Base-by-base conservation (phyloP, 257 asterid genomes). In the Fraxinus anomala region DNA sequence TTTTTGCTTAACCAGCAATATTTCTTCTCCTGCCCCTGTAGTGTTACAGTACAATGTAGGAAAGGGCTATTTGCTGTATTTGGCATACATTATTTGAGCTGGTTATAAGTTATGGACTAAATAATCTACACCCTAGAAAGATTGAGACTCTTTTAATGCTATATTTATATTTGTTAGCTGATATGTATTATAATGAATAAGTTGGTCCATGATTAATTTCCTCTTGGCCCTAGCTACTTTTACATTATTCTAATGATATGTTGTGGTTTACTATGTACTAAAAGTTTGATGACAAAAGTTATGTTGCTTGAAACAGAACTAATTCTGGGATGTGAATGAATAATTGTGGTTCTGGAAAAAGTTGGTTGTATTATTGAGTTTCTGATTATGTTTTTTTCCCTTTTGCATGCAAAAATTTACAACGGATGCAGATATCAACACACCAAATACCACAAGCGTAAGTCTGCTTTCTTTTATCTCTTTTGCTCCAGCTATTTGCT, bases 401-500 rank as follows among this genome's bases (percentile, higher is more conserved):
- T 86, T 85, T 88, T 92, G 87, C 92, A 88, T 88, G 91, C 76
- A 63, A 9, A 63, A 77, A 73, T 74, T 76, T 85, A 61, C 84
- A 34, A 81, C 63, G 79, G 78, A 76, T 56, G 87, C 97, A 96
- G 99, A 86, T 96, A 96, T 88, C 99, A 95, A 80, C 98, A 95
- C 81, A 95, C 99, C 77, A 95, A 93, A 87, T 95, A 95, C 88
- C 99, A 95, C 89, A 95, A 95, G 84, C 98, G 99, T 96, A 88
- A 93, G 99, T 89, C 71, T 54, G 40, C 68, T 83, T 78, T 74
- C 77, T 85, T 71, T 76, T 11, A n/a, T 70, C 63, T 68, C 74
- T 61, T 81, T 47, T 56, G 71, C 63, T 17, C 31, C 66, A 70
- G 74, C 47, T 69, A 28, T 76, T 47, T 75, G 66, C 26, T 42